Percentiles rank a stretch among this genome's conserved stretches.
phyloP scores from a whole-genome alignment of 1,284 basidiomycete species.

The Prillingera fragicola region DNA sequence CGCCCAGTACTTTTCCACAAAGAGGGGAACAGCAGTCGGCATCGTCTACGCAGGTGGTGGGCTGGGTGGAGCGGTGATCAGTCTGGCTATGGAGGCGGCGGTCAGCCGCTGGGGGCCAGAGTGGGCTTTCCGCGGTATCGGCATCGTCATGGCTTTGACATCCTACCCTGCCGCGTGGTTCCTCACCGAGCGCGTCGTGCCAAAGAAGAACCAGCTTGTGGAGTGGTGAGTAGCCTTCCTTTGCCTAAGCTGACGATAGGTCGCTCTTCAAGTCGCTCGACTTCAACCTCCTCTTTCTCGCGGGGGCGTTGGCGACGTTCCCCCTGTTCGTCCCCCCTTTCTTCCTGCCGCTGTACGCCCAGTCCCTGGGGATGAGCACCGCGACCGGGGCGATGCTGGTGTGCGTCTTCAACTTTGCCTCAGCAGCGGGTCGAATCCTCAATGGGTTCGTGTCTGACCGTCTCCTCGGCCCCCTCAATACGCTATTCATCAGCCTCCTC shows the following conservation, averaged over 20 bases:
- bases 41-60: slow-evolving; percentile 41
- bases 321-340: slow-evolving; percentile 45
- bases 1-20: slow-evolving; percentile 34
- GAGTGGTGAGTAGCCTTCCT: slow-evolving; percentile 6
- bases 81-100: slow-evolving; percentile 29
- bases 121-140: slow-evolving; percentile 16
- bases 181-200: slow-evolving; percentile 6
- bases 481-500: slow-evolving; percentile 6
- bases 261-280: slow-evolving; percentile 30
- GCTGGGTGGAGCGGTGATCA: slow-evolving; percentile 38
- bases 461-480: slow-evolving; percentile 9
- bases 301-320: slow-evolving; percentile 39
- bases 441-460: slow-evolving; percentile 27
- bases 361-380: slow-evolving; percentile 26
- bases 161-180: slow-evolving; percentile 14
- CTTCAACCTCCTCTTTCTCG: slow-evolving; percentile 35
- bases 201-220: slow-evolving; percentile 4
- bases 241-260: slow-evolving; percentile 12
- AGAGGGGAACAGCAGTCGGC: slow-evolving; percentile 37
- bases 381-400: slow-evolving; percentile 30
- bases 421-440: slow-evolving; percentile 23
- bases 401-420: slow-evolving; percentile 28
- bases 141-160: slow-evolving; percentile 4
- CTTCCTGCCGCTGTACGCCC: slow-evolving; percentile 43
- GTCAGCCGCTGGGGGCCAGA: slow-evolving; percentile 28